Evolutionary conservation across 208 protist genomes (phyloP), one percentile per base, ranked within the genome.

Genomic region (Acanthamoeba lenticulata): DNA sequence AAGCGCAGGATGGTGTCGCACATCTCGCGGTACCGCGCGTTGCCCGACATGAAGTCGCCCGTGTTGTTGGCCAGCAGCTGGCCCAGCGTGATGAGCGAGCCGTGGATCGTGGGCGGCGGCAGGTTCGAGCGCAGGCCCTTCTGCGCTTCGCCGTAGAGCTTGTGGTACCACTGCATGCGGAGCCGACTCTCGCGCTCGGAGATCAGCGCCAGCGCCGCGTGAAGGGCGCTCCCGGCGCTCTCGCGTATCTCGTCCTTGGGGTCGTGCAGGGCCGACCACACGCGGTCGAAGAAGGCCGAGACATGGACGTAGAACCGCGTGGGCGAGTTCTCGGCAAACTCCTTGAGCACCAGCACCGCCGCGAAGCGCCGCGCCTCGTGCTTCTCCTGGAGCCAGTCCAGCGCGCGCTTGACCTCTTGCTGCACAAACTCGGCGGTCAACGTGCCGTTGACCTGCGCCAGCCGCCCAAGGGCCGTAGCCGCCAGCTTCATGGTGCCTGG

Each of bases 251-350:
- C 85, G 24, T 69, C 24, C 36, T 91, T 79, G 27, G 2, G 65
- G 89, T 93, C 89, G 38, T 62, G 77, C 29, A 93, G 32, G 2
- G 27, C 91, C 3, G 94, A 85, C 93, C 96, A 97, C 57, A 98
- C 97, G 19, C 72, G 29, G 47, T 98, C 94, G 32, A 98, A 94
- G 93, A 98, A 98, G 15, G 65, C 42, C 5, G 92, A 21, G 1
- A 98, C 90, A 57, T 98, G 94, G 1, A 94, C 83, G 79, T 97
- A 98, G 95, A 98, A 98, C 27, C 98, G 95, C 19, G 97, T 98
- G 19, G 97, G 97, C 21, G 96, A 96, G 57, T 98, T 98, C 13
- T 90, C 40, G 3, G 97, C 97, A 2, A 98, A 93, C 69, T 98
- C 96, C 65, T 96, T 96, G 3, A 98, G 89, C 29, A 98, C 95